phyloP scores from a whole-genome alignment of 495 filamentous ascomycete genomes.

The Pseudevernia furfuracea region DNA sequence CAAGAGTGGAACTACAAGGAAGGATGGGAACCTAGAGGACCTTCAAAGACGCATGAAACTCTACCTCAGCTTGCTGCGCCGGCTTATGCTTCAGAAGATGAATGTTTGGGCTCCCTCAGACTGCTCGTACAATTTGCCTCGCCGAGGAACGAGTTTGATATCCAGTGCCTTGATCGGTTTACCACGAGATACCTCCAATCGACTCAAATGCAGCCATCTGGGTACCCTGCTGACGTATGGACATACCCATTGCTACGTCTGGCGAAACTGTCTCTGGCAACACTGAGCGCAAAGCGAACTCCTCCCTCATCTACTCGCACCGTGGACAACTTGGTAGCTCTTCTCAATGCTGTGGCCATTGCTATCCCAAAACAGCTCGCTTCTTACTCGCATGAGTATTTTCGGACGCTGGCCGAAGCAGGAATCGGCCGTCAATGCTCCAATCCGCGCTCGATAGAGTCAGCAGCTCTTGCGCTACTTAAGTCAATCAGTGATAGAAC shows the following conservation, averaged over 20 bases:
- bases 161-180: constrained; percentile 40
- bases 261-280: constrained; percentile 38
- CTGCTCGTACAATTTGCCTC: constrained; percentile 46
- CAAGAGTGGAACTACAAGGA: constrained; percentile 57
- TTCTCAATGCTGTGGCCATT: constrained; percentile 35
- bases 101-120: constrained; percentile 42
- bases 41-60: constrained; percentile 12
- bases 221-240: constrained; percentile 42
- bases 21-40: constrained; percentile 22
- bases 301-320: constrained; percentile 23
- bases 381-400: constrained; percentile 37
- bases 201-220: constrained; percentile 33
- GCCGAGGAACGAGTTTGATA: constrained; percentile 34
- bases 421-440: constrained; percentile 29
- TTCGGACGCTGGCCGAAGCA: constrained; percentile 37
- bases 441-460: constrained; percentile 27
- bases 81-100: constrained; percentile 40
- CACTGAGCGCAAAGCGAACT: constrained; percentile 33
- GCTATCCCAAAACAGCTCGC: constrained; percentile 46
- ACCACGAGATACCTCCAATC: constrained; percentile 38
- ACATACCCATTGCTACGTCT: constrained; percentile 41
- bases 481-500: constrained; percentile 41
- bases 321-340: constrained; percentile 34
- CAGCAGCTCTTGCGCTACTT: constrained; percentile 42
- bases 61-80: not conserved